Evolutionary conservation across 306 rosid genomes (phyloP).

Genomic region (Lablab purpureus): DNA sequence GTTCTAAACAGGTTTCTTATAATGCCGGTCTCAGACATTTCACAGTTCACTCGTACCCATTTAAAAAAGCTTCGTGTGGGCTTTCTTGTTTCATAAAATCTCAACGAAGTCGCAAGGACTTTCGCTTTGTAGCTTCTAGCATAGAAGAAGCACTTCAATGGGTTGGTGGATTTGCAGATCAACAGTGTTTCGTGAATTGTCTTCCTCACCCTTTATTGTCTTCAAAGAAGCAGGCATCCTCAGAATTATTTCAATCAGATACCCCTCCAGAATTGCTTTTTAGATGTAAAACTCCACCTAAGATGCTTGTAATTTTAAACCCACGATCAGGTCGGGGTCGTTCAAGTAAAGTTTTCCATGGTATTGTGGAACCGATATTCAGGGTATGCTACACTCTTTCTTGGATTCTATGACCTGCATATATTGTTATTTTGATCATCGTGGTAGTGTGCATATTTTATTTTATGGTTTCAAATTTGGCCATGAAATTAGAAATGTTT

Average conservation of each 20-base stretch:
- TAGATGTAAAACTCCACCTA: constrained; percentile 93
- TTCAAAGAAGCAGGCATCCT: constrained; percentile 96
- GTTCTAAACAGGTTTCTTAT: constrained; percentile 84
- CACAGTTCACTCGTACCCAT: constrained; percentile 87
- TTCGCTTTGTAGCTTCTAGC: constrained; percentile 81
- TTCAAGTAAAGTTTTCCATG: constrained; percentile 92
- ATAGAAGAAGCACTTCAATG: constrained; percentile 93
- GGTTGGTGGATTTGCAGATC: constrained; percentile 99
- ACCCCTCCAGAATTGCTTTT: constrained; percentile 95
- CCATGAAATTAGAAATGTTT: constrained; percentile 24
- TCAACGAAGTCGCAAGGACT: constrained; percentile 76
- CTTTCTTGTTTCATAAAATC: constrained; percentile 81
- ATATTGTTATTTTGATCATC: constrained; percentile 27
- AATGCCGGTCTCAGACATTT: constrained; percentile 95
- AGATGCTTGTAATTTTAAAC: constrained; percentile 94
- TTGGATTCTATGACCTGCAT: constrained; percentile 22
- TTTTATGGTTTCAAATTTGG: background rate
- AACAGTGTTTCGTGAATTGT: constrained; percentile 89
- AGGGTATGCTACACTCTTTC: constrained; percentile 59
- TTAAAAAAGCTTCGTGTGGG: constrained; percentile 76
- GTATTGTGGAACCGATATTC: constrained; percentile 88
- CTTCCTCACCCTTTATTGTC: constrained; percentile 95
- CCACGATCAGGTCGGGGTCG: constrained; percentile 98
- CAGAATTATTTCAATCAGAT: constrained; percentile 80
- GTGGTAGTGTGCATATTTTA: constrained; percentile 7